These are phyloP conservation scores for Boletellus ananas DNA, from an alignment of 768 basidiomycete species.

Conservation along the genomic window DNA sequence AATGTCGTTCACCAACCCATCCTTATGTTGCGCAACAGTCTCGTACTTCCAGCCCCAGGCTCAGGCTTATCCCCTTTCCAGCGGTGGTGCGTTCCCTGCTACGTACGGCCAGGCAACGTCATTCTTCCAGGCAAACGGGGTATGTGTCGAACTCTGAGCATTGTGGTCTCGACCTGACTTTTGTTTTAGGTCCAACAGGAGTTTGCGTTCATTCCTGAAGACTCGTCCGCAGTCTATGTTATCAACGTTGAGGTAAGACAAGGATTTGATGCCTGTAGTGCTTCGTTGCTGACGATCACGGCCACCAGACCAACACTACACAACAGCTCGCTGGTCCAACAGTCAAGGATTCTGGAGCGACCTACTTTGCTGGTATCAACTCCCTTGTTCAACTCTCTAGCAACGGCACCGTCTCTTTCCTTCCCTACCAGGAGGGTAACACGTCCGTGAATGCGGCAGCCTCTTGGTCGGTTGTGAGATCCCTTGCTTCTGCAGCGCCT, in stretches of 20 bases:
- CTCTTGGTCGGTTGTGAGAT: slow-evolving; percentile 45
- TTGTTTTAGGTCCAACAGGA: slow-evolving; percentile 57
- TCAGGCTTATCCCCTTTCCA: slow-evolving; percentile 50
- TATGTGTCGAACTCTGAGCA: slow-evolving; percentile 26
- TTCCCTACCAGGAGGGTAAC: slow-evolving; percentile 52
- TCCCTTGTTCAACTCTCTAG: slow-evolving; percentile 68
- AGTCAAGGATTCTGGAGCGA: slow-evolving; percentile 53
- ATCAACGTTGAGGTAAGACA: slow-evolving; percentile 59
- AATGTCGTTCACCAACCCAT: background rate
- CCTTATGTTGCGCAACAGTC: slow-evolving; percentile 38
- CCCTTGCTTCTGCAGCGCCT: slow-evolving; percentile 44
- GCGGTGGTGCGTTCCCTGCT: slow-evolving; percentile 58
- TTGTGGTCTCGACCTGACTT: background rate
- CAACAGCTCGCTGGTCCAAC: slow-evolving; percentile 56
- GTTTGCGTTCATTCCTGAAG: slow-evolving; percentile 75
- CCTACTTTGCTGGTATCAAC: slow-evolving; percentile 58
- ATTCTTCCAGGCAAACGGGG: slow-evolving; percentile 57
- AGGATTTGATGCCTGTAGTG: background rate
- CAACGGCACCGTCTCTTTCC: slow-evolving; percentile 54
- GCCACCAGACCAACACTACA: slow-evolving; percentile 57
- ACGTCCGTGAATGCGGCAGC: slow-evolving; percentile 41
- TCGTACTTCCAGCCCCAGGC: slow-evolving; percentile 74
- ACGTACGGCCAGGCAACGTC: slow-evolving; percentile 65
- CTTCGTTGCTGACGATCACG: slow-evolving; percentile 4
- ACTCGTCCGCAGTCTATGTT: slow-evolving; percentile 69